Conservation (phyloP, 1,139 yeast species). For the Arxiozyma heterogenica region DNA sequence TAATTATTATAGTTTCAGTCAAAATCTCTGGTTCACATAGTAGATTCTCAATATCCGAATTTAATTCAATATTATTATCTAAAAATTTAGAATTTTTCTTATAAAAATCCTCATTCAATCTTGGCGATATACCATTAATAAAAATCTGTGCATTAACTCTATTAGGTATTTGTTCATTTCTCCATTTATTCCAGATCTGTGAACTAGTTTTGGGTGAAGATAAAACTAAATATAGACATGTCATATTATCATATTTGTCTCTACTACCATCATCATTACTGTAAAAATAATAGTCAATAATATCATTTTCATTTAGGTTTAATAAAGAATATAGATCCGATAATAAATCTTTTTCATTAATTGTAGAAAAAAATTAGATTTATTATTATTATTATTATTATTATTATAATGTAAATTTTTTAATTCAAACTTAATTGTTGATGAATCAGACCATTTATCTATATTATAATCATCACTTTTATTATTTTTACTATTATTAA, state of each 20-base stretch:
- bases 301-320: not conserved
- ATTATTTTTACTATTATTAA: not conserved
- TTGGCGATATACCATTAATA: not conserved
- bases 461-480: not conserved
- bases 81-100: not conserved
- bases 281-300: not conserved
- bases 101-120: not conserved
- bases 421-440: slow-evolving; percentile 7
- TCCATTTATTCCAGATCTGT: not conserved
- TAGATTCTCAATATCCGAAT: not conserved
- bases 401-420: not conserved
- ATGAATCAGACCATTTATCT: slow-evolving; percentile 6
- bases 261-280: not conserved
- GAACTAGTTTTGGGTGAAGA: not conserved
- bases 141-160: not conserved
- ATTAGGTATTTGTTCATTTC: not conserved
- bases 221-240: no score
- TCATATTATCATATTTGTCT: not conserved
- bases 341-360: not conserved
- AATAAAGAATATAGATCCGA: no score
- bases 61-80: not conserved
- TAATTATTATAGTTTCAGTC: not conserved
- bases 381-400: not conserved
- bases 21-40: not conserved
- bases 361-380: not conserved